phyloP scores from a whole-genome alignment of 108 stramenopile species.

The Phaeodactylum tricornutum region DNA sequence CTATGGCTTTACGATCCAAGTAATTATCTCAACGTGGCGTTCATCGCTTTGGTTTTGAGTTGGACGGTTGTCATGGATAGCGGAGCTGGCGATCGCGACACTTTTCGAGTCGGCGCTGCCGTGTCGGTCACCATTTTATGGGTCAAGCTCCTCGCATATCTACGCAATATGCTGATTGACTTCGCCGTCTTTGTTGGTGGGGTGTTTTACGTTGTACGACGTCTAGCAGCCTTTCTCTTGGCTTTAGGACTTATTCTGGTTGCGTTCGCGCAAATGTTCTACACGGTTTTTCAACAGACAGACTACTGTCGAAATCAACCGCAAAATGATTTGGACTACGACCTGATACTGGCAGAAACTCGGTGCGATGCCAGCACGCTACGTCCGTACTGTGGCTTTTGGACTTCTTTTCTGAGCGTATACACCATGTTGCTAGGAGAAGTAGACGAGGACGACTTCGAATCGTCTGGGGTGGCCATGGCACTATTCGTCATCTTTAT shows the following conservation, averaged over 20 bases:
- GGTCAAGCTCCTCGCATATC: slow-evolving; percentile 32
- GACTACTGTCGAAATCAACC: slow-evolving; percentile 10
- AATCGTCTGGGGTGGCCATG: slow-evolving; percentile 14
- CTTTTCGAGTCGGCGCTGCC: slow-evolving; percentile 32
- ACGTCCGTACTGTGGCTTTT: slow-evolving; percentile 35
- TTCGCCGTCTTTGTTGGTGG: slow-evolving; percentile 54
- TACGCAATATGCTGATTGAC: slow-evolving; percentile 40
- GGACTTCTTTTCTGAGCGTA: slow-evolving; percentile 39
- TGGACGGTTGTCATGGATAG: slow-evolving; percentile 41
- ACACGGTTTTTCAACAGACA: slow-evolving; percentile 24
- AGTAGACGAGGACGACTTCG: slow-evolving; percentile 28
- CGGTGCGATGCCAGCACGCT: slow-evolving; percentile 5
- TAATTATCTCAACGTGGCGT: slow-evolving; percentile 51
- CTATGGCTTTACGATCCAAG: slow-evolving; percentile 49
- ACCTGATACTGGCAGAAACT: background rate
- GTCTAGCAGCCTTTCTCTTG: slow-evolving; percentile 41
- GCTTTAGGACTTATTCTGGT: slow-evolving; percentile 43
- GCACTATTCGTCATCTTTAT: slow-evolving; percentile 49
- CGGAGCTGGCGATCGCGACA: slow-evolving; percentile 10
- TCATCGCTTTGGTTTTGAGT: slow-evolving; percentile 35
- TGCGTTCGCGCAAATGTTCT: slow-evolving; percentile 53
- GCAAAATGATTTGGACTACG: background rate
- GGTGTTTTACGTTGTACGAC: slow-evolving; percentile 36
- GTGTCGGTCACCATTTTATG: slow-evolving; percentile 23
- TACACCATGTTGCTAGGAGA: slow-evolving; percentile 70